Conservation (phyloP, 2,329 filamentous ascomycete species). For the Biscogniauxia marginata region DNA sequence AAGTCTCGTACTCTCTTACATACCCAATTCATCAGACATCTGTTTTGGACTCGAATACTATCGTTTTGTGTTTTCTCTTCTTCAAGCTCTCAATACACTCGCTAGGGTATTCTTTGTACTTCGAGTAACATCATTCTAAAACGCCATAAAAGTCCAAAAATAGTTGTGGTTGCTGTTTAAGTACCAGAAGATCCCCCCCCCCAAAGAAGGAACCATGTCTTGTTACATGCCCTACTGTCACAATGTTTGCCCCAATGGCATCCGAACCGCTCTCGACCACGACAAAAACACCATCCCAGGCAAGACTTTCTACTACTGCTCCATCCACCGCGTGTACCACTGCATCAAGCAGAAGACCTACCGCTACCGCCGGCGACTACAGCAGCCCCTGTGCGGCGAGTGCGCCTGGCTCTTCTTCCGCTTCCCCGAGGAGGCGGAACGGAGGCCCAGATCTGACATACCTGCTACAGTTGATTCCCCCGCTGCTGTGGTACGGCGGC, state of each 20-base stretch:
- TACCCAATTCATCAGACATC: neutral
- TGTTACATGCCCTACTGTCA: constrained; percentile 16
- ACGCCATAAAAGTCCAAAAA: neutral
- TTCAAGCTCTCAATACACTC: neutral
- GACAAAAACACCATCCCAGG: constrained; percentile 12
- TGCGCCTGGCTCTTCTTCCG: constrained; percentile 24
- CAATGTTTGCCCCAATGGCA: constrained; percentile 10
- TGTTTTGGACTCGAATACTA: neutral
- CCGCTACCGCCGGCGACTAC: constrained; percentile 10
- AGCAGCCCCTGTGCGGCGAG: constrained; percentile 20
- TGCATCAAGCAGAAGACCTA: constrained; percentile 6
- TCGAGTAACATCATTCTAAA: neutral
- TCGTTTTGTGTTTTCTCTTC: neutral
- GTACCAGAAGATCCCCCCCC: neutral
- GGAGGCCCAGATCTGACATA: constrained; percentile 11
- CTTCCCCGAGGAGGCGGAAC: constrained; percentile 13
- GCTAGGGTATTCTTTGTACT: neutral
- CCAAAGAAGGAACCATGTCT: constrained; percentile 9
- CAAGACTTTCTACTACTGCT: constrained; percentile 21
- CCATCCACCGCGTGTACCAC: constrained; percentile 20
- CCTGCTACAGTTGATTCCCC: no score
- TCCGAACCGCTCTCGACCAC: constrained; percentile 13
- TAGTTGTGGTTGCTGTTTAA: neutral
- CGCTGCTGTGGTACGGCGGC: no score
- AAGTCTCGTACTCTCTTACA: neutral